These are phyloP conservation scores for Candida oleophila DNA, from an alignment of 805 yeast species.

Conservation along the genomic window DNA sequence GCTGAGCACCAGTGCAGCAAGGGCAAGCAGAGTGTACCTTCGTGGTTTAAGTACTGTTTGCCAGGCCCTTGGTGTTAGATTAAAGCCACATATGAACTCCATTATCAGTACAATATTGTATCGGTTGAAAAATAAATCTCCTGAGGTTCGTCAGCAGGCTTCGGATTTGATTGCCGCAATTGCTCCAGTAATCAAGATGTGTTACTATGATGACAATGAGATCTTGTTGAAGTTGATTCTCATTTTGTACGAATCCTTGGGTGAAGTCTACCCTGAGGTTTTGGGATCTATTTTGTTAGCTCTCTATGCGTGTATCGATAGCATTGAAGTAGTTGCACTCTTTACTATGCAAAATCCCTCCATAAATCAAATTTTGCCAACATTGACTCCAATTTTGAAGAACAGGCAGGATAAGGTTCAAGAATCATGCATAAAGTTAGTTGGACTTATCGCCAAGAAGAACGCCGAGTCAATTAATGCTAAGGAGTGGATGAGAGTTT, in stretches of 20 bases:
- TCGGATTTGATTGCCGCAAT: slow-evolving; percentile 71
- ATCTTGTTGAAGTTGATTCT: slow-evolving; percentile 67
- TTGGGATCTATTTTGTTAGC: slow-evolving; percentile 83
- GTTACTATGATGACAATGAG: slow-evolving; percentile 55
- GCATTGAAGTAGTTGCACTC: slow-evolving; percentile 57
- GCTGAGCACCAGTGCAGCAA: slow-evolving; percentile 19
- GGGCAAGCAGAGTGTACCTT: slow-evolving; percentile 54
- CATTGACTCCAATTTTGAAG: slow-evolving; percentile 86
- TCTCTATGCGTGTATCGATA: slow-evolving; percentile 57
- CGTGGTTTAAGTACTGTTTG: slow-evolving; percentile 65
- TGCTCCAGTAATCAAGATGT: slow-evolving; percentile 63
- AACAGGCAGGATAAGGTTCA: slow-evolving; percentile 91
- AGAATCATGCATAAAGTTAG: slow-evolving; percentile 71
- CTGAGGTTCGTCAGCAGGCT: slow-evolving; percentile 78
- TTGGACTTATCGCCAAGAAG: slow-evolving; percentile 77
- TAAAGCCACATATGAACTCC: slow-evolving; percentile 69
- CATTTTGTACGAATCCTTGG: slow-evolving; percentile 83
- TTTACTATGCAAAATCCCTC: slow-evolving; percentile 64
- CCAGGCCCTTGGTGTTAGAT: slow-evolving; percentile 58
- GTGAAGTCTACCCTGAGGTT: slow-evolving; percentile 94
- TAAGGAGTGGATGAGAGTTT: slow-evolving; percentile 96
- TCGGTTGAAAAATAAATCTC: slow-evolving; percentile 66
- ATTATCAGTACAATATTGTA: slow-evolving; percentile 71
- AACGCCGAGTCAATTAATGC: slow-evolving; percentile 85
- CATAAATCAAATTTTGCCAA: slow-evolving; percentile 75